Conservation (phyloP, 1,139 yeast species). For the Kodamaea ohmeri region DNA sequence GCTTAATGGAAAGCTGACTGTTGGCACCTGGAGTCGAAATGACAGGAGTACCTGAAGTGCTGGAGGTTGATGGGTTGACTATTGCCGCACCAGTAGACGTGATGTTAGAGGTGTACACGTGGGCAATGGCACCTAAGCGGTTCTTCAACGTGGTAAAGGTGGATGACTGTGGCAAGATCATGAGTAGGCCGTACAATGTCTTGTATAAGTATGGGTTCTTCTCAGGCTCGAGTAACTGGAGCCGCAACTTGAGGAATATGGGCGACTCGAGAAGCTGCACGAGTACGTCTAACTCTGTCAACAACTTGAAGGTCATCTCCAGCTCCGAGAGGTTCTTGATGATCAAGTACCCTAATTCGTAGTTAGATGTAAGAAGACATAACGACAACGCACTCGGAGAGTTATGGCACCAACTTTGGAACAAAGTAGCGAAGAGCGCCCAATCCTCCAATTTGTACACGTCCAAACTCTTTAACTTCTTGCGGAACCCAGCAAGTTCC, state of each 20-base stretch:
- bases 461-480: constrained; percentile 54
- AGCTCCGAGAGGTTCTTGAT: constrained; percentile 72
- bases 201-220: constrained; percentile 79
- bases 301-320: constrained; percentile 67
- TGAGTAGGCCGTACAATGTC: constrained; percentile 85
- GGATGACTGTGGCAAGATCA: constrained; percentile 95
- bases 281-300: constrained; percentile 75
- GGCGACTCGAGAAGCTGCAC: constrained; percentile 81
- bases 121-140: constrained; percentile 55
- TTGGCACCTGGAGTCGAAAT: constrained; percentile 16
- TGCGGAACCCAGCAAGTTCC: constrained; percentile 69
- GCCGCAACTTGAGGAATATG: constrained; percentile 79
- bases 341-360: constrained; percentile 81
- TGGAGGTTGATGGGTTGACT: constrained; percentile 5
- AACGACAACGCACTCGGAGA: constrained; percentile 86
- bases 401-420: constrained; percentile 90
- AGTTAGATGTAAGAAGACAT: constrained; percentile 84
- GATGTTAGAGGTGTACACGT: constrained; percentile 21
- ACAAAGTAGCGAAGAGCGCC: constrained; percentile 69
- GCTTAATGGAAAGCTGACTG: constrained; percentile 39
- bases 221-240: constrained; percentile 86
- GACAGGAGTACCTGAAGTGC: constrained; percentile 14
- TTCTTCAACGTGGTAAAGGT: constrained; percentile 81
- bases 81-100: constrained; percentile 15
- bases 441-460: constrained; percentile 58